Evolutionary conservation across 2,329 filamentous ascomycete species (phyloP).

Genomic region (Phialophora tarda): DNA sequence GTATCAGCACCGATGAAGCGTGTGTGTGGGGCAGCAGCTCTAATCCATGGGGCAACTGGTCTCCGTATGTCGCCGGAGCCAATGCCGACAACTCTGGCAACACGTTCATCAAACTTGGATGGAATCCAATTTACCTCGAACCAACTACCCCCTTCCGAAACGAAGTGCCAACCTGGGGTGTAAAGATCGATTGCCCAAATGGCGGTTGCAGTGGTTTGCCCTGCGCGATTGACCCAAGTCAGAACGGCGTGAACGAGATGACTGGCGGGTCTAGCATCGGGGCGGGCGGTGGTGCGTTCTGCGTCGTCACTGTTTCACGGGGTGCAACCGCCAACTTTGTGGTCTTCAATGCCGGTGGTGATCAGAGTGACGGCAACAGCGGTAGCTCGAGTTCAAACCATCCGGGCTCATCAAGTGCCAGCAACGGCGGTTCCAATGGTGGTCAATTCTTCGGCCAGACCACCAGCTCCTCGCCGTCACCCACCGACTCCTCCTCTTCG

Average conservation of each 20-base stretch:
- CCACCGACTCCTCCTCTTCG: conserved; percentile 38
- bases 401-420: neutral
- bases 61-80: conserved; percentile 75
- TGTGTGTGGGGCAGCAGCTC: conserved; percentile 73
- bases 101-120: conserved; percentile 76
- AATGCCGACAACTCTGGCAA: conserved; percentile 69
- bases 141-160: conserved; percentile 58
- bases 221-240: conserved; percentile 70
- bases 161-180: conserved; percentile 67
- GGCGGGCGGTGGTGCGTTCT: conserved; percentile 73
- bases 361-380: conserved; percentile 43
- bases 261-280: conserved; percentile 63
- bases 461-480: conserved; percentile 26
- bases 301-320: conserved; percentile 74
- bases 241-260: conserved; percentile 63
- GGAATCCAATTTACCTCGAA: conserved; percentile 75
- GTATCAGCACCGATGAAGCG: conserved; percentile 62
- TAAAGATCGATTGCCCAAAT: conserved; percentile 72
- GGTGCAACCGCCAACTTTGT: conserved; percentile 71
- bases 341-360: conserved; percentile 57
- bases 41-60: conserved; percentile 75
- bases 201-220: conserved; percentile 74
- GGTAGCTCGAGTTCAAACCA: conserved; percentile 17
- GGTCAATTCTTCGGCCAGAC: conserved; percentile 25
- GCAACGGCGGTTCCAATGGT: conserved; percentile 5